Percentiles rank a stretch among this genome's conserved stretches.
phyloP scores from a whole-genome alignment of 2,329 filamentous ascomycete genomes.

The Colletotrichum sp. region DNA sequence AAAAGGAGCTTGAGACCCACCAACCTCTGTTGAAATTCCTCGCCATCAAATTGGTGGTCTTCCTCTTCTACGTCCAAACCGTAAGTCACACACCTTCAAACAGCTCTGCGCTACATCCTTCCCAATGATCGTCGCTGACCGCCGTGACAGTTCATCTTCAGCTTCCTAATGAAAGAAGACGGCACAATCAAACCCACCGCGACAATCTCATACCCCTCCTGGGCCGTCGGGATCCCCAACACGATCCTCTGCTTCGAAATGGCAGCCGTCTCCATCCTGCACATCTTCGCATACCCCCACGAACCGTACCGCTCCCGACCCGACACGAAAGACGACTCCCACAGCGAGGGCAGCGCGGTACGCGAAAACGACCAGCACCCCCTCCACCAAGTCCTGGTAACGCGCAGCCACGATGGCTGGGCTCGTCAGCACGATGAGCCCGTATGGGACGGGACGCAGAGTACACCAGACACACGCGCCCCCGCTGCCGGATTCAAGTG shows the following conservation, averaged over 20 bases:
- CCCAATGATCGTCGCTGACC: not conserved
- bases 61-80: not conserved
- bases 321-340: not conserved
- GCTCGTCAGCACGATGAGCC: accelerated
- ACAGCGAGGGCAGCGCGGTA: not conserved
- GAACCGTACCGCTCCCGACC: not conserved
- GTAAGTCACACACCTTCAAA: not conserved
- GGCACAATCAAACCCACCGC: not conserved
- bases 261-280: not conserved
- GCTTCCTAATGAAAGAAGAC: not conserved
- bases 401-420: not conserved
- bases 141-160: not conserved
- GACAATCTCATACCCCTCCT: not conserved
- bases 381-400: not conserved
- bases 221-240: not conserved
- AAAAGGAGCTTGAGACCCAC: not conserved
- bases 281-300: not conserved
- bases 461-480: accelerated
- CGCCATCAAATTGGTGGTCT: not conserved
- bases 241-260: not conserved
- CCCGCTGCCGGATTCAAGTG: not conserved
- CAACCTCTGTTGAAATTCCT: not conserved
- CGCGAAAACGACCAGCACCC: not conserved
- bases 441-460: not conserved
- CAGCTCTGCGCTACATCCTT: not conserved